phyloP scores from a whole-genome alignment of 2,329 filamentous ascomycete species.

The Cladosporium sp. region DNA sequence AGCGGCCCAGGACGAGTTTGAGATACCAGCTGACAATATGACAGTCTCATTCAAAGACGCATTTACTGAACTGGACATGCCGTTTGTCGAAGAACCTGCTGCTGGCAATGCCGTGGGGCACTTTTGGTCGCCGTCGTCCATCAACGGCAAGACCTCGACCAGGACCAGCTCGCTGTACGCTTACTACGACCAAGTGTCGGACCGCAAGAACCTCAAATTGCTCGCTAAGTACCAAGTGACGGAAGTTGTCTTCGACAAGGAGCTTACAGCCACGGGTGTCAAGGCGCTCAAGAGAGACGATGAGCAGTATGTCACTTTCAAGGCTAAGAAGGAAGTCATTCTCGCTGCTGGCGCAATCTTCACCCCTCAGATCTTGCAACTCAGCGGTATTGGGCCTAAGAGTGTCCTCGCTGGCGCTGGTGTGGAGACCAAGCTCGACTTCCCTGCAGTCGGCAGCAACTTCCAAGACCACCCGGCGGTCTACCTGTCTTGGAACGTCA shows the following conservation, averaged over 20 bases:
- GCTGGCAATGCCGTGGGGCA: background rate
- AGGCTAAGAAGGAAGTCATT: slow-evolving; percentile 41
- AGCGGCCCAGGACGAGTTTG: background rate
- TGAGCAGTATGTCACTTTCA: background rate
- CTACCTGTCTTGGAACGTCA: slow-evolving; percentile 16
- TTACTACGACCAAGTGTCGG: background rate
- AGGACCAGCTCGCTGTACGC: slow-evolving; percentile 48
- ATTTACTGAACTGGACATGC: background rate
- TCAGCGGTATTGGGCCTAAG: slow-evolving; percentile 59
- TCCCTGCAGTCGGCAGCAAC: slow-evolving; percentile 62
- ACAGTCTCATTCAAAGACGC: background rate
- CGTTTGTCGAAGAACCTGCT: background rate
- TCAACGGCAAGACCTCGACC: slow-evolving; percentile 49
- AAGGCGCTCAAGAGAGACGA: background rate
- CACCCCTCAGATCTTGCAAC: slow-evolving; percentile 52
- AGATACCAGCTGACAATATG: background rate
- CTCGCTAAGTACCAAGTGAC: background rate
- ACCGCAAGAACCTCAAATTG: background rate
- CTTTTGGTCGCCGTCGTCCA: slow-evolving; percentile 40
- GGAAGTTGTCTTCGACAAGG: background rate
- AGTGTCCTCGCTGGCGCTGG: slow-evolving; percentile 54
- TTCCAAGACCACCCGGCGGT: slow-evolving; percentile 55
- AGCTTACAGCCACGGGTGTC: background rate
- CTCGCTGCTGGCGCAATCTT: slow-evolving; percentile 43
- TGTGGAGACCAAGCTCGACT: slow-evolving; percentile 57